phyloP scores from a whole-genome alignment of 441 rosid genomes.

The Bocquillonia castaneifolia region DNA sequence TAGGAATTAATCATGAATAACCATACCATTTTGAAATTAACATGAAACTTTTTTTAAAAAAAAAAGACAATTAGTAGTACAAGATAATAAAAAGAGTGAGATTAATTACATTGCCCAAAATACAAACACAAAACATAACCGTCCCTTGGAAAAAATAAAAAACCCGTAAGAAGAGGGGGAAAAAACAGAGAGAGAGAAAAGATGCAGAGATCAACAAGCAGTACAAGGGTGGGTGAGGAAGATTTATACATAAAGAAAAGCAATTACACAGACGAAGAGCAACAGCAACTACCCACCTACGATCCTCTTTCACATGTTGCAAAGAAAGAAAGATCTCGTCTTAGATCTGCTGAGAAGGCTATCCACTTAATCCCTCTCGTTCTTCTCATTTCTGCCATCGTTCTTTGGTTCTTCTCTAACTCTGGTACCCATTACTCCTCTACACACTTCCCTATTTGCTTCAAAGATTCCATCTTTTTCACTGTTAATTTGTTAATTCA shows the following conservation, averaged over 20 bases:
- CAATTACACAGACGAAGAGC: conserved; percentile 7
- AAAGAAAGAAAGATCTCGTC: conserved; percentile 50
- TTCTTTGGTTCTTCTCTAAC: conserved; percentile 78
- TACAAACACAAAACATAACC: too few species aligned
- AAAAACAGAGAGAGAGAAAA: too few species aligned
- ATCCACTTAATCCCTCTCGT: conserved; percentile 72
- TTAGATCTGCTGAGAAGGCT: conserved; percentile 66
- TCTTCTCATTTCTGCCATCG: conserved; percentile 47
- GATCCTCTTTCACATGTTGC: conserved; percentile 64
- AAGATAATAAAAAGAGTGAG: too few species aligned
- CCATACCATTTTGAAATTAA: too few species aligned
- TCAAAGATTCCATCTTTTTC: background rate
- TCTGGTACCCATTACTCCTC: conserved; percentile 32
- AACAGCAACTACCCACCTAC: conserved; percentile 47
- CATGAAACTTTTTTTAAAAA: too few species aligned
- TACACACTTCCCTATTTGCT: background rate
- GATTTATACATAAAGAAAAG: conserved; percentile 23
- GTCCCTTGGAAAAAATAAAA: background rate
- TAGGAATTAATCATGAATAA: too few species aligned
- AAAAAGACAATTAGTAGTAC: too few species aligned
- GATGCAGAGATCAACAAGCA: conserved; percentile 65
- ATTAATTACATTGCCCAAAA: too few species aligned
- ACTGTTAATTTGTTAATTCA: too few species aligned
- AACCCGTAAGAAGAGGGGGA: background rate
- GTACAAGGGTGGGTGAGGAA: conserved; percentile 36